Conservation (phyloP, 208 protist genomes). For the Leishmania guyanensis region DNA sequence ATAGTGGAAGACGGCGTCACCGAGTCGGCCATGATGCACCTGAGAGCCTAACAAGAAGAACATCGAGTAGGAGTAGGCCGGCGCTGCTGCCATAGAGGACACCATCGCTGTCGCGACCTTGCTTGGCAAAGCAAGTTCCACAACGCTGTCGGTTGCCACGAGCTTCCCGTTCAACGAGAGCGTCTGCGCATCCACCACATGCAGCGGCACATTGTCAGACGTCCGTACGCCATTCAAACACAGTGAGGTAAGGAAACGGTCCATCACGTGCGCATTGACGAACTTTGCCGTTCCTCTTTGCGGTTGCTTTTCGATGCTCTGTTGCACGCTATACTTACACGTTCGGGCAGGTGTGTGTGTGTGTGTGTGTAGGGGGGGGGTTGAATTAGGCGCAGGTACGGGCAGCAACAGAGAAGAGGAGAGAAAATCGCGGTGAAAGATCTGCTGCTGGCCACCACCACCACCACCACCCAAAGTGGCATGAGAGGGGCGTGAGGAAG, state of each 20-base stretch:
- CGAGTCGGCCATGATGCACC: conserved; percentile 25
- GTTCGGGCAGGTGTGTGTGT: neutral
- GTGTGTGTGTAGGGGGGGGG: neutral
- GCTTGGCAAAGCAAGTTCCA: conserved; percentile 52
- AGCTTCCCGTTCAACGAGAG: conserved; percentile 27
- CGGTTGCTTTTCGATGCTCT: neutral
- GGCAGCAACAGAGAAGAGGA: neutral
- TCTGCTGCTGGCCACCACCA: neutral
- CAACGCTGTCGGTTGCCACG: conserved; percentile 34
- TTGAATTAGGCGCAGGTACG: neutral
- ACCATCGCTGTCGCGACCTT: conserved; percentile 43
- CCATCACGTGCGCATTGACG: conserved; percentile 21
- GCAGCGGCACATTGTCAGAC: conserved; percentile 19
- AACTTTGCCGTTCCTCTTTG: neutral
- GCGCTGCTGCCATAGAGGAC: conserved; percentile 28
- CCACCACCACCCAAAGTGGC: neutral
- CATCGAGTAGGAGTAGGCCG: conserved; percentile 39
- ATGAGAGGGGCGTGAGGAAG: neutral
- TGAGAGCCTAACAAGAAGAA: conserved; percentile 38
- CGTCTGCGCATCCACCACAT: conserved; percentile 27
- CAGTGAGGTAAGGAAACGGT: conserved; percentile 45
- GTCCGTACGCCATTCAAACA: conserved; percentile 47
- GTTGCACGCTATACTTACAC: neutral
- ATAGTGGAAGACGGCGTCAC: conserved; percentile 30
- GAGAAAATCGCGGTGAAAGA: neutral